Base-by-base conservation (phyloP, 225 moss, liverwort and hornwort species). In the Pseudoscleropodium purum region DNA sequence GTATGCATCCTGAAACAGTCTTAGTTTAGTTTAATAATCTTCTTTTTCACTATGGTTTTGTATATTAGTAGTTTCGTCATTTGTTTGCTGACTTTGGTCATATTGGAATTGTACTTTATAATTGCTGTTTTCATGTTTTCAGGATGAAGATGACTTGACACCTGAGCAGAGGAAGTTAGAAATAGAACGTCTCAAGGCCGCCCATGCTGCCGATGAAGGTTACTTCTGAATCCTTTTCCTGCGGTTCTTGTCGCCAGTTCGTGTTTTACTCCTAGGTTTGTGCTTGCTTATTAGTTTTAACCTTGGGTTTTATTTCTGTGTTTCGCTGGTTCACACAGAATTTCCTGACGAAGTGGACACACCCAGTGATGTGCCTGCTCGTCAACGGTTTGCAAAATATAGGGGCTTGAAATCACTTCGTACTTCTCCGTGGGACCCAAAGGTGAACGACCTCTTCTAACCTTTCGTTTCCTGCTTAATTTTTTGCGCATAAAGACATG, bases 261-360 rank as follows among this genome's bases (percentile, higher is more conserved):
- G 15, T 75, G 47, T 81, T 81, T 84, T 74, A 5, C 64, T 72
- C 67, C 31, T 45, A 45, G 56, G 51, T 31, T 78, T 30, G 41
- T 62, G 62, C 74, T 83, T 88, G 68, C 9, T 75, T 10, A 39
- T 45, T 34, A 51, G 11, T 65, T 85, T 33, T 80, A 62, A 90
- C 84, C 33, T 45, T 76, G 52, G 65, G 17, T 82, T 83, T 43
- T 41, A 59, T 87, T 64, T 86, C 41, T 85, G 19, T 85, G 15
- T 87, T 68, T 37, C 75, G 39, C 36, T 79, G 87, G 70, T 68
- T 56, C 49, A 11, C 87, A 72, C 93, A 98, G 99, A 99, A 84
- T 99, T 99, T 89, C 99, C 99, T 64, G 99, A 99, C 89, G 99
- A 97, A 91, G 94, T 99, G 79, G 99, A 99, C 86, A 99, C 97